A percentile compares a stretch with the other conserved stretches of the same genome.
Conservation (phyloP, 495 filamentous ascomycete genomes). For the Penicillium ochrochloron region DNA sequence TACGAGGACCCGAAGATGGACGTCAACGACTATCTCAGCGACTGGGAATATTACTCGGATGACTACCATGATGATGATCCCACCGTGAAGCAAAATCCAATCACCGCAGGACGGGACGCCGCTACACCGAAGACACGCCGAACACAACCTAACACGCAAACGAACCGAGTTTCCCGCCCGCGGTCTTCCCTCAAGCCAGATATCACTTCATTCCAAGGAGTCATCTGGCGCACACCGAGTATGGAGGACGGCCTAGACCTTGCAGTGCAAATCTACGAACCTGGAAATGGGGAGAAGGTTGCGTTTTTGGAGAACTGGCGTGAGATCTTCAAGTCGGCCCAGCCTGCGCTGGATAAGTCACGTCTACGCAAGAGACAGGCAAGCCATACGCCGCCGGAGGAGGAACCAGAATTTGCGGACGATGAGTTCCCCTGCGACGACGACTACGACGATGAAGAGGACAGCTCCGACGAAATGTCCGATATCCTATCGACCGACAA, state of each 20-base stretch:
- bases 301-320: constrained; percentile 56
- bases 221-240: constrained; percentile 44
- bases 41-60: constrained; percentile 57
- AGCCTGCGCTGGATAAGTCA: constrained; percentile 40
- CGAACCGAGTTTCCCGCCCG: constrained; percentile 9
- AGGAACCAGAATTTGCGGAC: constrained; percentile 12
- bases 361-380: constrained; percentile 24
- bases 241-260: constrained; percentile 33
- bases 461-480: constrained; percentile 29
- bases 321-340: constrained; percentile 50
- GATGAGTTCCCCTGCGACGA: constrained; percentile 17
- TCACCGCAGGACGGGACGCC: constrained; percentile 18
- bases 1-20: constrained; percentile 49
- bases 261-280: constrained; percentile 41
- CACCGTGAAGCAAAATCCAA: constrained; percentile 27
- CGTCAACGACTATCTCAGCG: constrained; percentile 48
- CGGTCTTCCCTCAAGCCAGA: constrained; percentile 28
- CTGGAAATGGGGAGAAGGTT: constrained; percentile 47
- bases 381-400: neutral
- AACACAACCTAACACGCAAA: constrained; percentile 4
- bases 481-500: constrained; percentile 23
- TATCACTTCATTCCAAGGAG: constrained; percentile 40
- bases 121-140: constrained; percentile 22
- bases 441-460: constrained; percentile 9
- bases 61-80: constrained; percentile 57